Base-by-base conservation (phyloP, 1,284 basidiomycete species). In the Boletus calvinii region DNA sequence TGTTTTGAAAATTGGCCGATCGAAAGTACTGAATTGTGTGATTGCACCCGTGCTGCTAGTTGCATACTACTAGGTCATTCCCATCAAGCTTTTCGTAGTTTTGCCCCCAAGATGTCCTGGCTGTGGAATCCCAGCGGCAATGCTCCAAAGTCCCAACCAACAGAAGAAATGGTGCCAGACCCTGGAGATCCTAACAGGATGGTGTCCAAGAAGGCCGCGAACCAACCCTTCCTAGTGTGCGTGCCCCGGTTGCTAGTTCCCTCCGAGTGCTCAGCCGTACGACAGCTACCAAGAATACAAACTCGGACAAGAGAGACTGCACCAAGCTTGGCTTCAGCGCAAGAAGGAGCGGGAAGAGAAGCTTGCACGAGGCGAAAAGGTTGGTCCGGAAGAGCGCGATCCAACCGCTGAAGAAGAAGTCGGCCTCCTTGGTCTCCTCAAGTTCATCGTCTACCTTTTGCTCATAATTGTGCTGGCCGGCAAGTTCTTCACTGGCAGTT, bases 401-500 rank as follows among this genome's bases (percentile, higher is more conserved):
- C 87, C 88, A 18, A 86, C 85, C 8, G 84, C 76, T 26, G 75
- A 81, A 55, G 71, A 77, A 54, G 87, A 89, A 68, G 75, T 90
- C 37, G 83, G 84, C 43, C 55, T 84, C 38, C 60, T 81, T 34
- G 85, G 82, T 13, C 66, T 91, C 49, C 68, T 90, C 62, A 89
- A 87, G 65, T 84, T 88, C 64, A 59, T 91, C 35, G 58, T 89
- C 46, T 78, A 81, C 57, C 54, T 80, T 6, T 46, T 84, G 22
- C 61, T 87, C 46, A 71, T 83, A 55, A 59, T 79, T 40, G 59
- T 78, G 2, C 73, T 90, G 26, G 77, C 87, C 6, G 87, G 90
- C 43, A 87, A 88, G 65, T 91, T 93, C 70, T 75, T 93, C 64
- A 89, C 89, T 0, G 89, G 86, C 29, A 89, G 85, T 63, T 90